Evolutionary conservation across 2,329 filamentous ascomycete genomes (phyloP), one percentile per base, ranked within the genome.

Genomic region (Ambrosiella cleistominuta): DNA sequence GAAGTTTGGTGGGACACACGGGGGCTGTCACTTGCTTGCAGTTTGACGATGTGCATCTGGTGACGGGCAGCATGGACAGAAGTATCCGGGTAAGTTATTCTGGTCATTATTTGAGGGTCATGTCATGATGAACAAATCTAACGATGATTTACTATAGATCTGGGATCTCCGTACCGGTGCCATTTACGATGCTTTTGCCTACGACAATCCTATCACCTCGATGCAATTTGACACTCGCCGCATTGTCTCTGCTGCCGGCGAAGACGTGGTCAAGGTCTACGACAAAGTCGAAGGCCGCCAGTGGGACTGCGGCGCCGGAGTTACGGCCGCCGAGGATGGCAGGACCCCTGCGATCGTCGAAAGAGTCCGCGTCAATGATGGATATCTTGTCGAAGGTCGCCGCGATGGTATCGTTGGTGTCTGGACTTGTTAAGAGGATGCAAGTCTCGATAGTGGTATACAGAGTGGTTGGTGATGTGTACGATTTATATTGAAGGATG

Each of bases 151-250:
- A 15, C n/a, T 15, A 8, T 66, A 97, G 90, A 97, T 98, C 68
- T 98, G 93, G 93, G 93, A 98, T 71, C 84, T 98, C 59, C 86
- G 93, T 57, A 97, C 89, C 11, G 93, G 93, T 51, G 90, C 89
- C 39, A 96, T 98, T 64, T 86, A 86, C 68, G 93, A 98, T 68
- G 93, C 91, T 15, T 98, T 90, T 69, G 93, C 91, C 19, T 98
- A 97, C 71, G 90, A 97, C 66, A 78, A 87, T 66, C 82, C 90
- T 0, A 80, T 98, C 59, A 95, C 89, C 38, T 88, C 85, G 74
- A 95, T 97, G 89, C 95, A 94, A 84, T 98, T 98, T 68, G 93
- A 98, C 70, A 73, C 81, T 12, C 83, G 90, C 56, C 82, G 90
- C 55, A 98, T 98, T 64, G 89, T 93, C 39, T 81, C 86, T 56